Percentiles rank a stretch among this genome's conserved stretches.
Evolutionary conservation across 164 flowering plant species (phyloP).

Genomic region (Tetrastigma voinierianum): DNA sequence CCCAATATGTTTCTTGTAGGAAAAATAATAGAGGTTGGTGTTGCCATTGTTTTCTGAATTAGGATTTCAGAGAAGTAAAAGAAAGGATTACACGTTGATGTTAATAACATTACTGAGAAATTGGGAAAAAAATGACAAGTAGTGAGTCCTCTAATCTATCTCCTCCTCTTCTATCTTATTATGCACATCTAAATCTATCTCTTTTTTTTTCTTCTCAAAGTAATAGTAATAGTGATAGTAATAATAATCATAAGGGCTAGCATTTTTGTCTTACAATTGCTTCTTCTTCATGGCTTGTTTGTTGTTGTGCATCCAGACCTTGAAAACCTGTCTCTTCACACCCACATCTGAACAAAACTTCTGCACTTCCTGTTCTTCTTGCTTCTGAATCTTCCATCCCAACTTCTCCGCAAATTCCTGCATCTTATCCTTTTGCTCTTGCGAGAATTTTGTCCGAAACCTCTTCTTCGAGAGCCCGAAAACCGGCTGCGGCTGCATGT

Average conservation of each 20-base stretch:
- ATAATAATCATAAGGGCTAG: neutral
- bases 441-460: slow-evolving; percentile 51
- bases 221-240: neutral
- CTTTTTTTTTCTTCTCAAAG: neutral
- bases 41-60: neutral
- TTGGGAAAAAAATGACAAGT: neutral
- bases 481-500: slow-evolving; percentile 1
- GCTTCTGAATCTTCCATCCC: slow-evolving; percentile 62
- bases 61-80: neutral
- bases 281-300: slow-evolving; percentile 54
- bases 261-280: slow-evolving; percentile 19
- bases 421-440: slow-evolving; percentile 59
- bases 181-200: slow-evolving; percentile 4
- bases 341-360: slow-evolving; percentile 47
- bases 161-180: neutral
- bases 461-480: slow-evolving; percentile 37
- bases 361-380: slow-evolving; percentile 47
- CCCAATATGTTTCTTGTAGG: neutral
- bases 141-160: neutral
- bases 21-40: neutral
- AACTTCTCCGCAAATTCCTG: slow-evolving; percentile 53
- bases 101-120: neutral
- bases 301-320: slow-evolving; percentile 81
- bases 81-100: neutral
- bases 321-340: slow-evolving; percentile 51